Conservation (phyloP, 768 basidiomycete species). For the Rhizopogon vinicolor region DNA sequence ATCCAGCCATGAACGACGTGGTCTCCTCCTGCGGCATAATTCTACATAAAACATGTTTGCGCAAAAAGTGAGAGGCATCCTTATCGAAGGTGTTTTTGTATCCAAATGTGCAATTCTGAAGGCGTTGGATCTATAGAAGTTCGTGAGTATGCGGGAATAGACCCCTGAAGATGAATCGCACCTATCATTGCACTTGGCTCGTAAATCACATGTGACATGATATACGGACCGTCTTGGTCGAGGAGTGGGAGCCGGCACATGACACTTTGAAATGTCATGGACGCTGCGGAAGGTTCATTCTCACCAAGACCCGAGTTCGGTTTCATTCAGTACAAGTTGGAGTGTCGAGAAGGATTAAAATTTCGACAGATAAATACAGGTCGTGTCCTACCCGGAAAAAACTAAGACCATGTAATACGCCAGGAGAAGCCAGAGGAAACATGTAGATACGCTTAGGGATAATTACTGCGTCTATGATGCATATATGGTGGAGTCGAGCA, state of each 20-base stretch:
- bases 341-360: constrained; percentile 23
- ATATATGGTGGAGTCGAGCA: no score
- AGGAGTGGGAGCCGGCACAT: constrained; percentile 20
- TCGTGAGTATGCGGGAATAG: neutral
- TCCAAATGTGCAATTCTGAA: constrained; percentile 24
- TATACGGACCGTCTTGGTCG: constrained; percentile 13
- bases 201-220: constrained; percentile 20
- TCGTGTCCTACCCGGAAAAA: constrained; percentile 20
- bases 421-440: constrained; percentile 25
- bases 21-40: constrained; percentile 10
- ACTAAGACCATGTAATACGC: constrained; percentile 26
- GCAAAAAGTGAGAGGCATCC: constrained; percentile 20
- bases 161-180: constrained; percentile 5
- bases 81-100: constrained; percentile 21
- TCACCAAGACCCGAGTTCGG: constrained; percentile 4
- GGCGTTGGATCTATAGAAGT: neutral
- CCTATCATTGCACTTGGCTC: constrained; percentile 22
- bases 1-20: constrained; percentile 23
- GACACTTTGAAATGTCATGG: constrained; percentile 20
- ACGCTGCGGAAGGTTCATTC: constrained; percentile 9
- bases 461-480: no score
- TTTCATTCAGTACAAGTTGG: constrained; percentile 24
- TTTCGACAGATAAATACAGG: no score
- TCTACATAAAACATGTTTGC: constrained; percentile 18
- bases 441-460: constrained; percentile 4